Base-by-base conservation (phyloP, 108 stramenopile genomes). In the Nannochloropsis oceanica region DNA sequence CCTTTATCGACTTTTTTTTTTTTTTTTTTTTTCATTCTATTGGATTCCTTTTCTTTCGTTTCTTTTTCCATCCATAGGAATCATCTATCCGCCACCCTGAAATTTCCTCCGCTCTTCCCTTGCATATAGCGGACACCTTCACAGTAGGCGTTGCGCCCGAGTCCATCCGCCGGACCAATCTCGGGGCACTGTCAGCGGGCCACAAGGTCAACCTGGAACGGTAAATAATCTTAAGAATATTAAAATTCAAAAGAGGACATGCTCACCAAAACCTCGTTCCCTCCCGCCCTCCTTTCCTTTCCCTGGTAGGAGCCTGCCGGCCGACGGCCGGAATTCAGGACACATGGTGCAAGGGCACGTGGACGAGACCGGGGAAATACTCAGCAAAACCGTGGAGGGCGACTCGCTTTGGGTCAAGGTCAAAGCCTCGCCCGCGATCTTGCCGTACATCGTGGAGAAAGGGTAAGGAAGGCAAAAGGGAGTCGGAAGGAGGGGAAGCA, bases 381-480 rank as follows among this genome's bases (percentile, higher is more conserved):
- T 94, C 12, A 92, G 95, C 42, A 91, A 91, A 84, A 92, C 93
- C 90, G 73, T 83, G 11, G 99, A 98, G 85, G 92, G 93, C 27
- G 97, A 98, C 90, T 94, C 93, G 11, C 91, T 99, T 59, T 95
- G 93, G 79, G 93, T 93, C 89, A 96, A 95, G 88, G 89, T 98
- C 25, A 46, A 88, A 34, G 92, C 93, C 22, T 84, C 92, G 12
- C 84, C 82, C 25, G 94, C 96, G 27, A 84, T 96, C 25, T 88
- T 95, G 83, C 34, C 88, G 44, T 97, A 95, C 86, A 96, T 99
- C 85, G 99, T 98, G 10, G 95, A 95, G 24, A 99, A 99, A 84
- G 99, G 97, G 82, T 43, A 42, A 82, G 82, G 20, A 2, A 13
- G 42, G 42, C 9, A 43, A 24, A 27, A 26, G 26, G 25, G 13